Base-by-base conservation (phyloP, 1,139 yeast genomes). In the Candida albicans region DNA sequence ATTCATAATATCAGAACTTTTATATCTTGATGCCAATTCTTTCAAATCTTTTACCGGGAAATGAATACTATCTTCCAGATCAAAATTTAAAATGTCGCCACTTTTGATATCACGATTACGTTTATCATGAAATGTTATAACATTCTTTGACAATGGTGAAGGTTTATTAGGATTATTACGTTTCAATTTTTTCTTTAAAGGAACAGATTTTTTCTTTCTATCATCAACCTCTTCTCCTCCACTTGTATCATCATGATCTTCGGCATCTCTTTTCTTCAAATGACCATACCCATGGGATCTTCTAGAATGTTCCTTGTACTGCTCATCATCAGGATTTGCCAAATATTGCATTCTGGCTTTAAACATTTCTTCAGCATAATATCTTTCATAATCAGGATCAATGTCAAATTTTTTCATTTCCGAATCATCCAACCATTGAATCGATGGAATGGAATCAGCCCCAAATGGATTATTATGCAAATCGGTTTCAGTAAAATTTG, bases 281-380 rank as follows among this genome's bases (percentile, higher is more conserved):
- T 57, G 58, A 29, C 57, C 50, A 14, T 61, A 68, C 36, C 57
- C 58, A 44, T 59, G 67, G 6, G 67, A 53, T 45, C 64, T 66
- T 51, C 63, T 67, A 68, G 69, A 27, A 63, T 62, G 46, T 52
- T 57, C 45, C 60, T 64, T 34, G n/a, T 34, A 31, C 28, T 45
- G 48, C 15, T 67, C 73, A 48, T 73, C 78, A 43, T 73, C 81
- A 1, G 40, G 40, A 33, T 37, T 37, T 1, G 70, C 75, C 44
- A 85, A 65, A 56, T 82, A 84, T 45, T 70, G 71, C 43, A 72
- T 65, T 46, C 97, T 77, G 41, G 84, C 78, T 36, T 70, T 68
- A 48, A 76, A 77, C 87, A 89, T 87, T 34, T 70, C 74, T 37
- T 77, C 77, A 1, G 96, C 95, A 64, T 82, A 90, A 41, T 75